These are phyloP conservation scores for Gaillardinia entomophila DNA, from an alignment of 805 yeast genomes.

Conservation along the genomic window DNA sequence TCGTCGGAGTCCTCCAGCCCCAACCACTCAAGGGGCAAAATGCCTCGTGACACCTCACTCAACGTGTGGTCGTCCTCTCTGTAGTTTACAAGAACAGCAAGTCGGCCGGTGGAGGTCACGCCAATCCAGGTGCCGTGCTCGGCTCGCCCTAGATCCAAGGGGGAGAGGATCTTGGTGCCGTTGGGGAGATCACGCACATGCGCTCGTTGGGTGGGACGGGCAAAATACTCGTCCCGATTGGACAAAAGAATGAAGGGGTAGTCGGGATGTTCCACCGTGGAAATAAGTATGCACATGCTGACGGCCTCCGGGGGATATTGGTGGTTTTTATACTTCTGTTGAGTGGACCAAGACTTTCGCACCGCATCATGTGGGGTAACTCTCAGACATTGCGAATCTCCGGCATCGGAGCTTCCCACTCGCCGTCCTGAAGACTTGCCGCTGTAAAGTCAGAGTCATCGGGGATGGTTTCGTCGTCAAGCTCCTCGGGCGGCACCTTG, in stretches of 20 bases:
- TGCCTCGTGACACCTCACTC: slow-evolving; percentile 47
- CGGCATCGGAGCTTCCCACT: not conserved
- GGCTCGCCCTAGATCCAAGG: slow-evolving; percentile 64
- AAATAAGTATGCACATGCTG: slow-evolving; percentile 72
- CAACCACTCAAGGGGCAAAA: slow-evolving; percentile 43
- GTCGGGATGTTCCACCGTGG: slow-evolving; percentile 63
- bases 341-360: no score
- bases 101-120: slow-evolving; percentile 46
- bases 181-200: slow-evolving; percentile 24
- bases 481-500: not conserved
- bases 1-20: slow-evolving; percentile 26
- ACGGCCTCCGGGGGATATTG: no score
- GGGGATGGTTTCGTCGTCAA: not conserved
- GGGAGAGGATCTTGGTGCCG: slow-evolving; percentile 46
- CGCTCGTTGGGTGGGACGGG: slow-evolving; percentile 65
- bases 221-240: slow-evolving; percentile 82
- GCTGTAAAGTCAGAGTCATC: not conserved
- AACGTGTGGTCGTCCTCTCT: slow-evolving; percentile 39
- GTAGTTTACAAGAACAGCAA: slow-evolving; percentile 75
- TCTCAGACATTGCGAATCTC: not conserved
- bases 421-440: not conserved
- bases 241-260: slow-evolving; percentile 74
- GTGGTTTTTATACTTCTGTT: no score
- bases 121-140: slow-evolving; percentile 95
- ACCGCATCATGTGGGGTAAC: no score